Evolutionary conservation across 2,329 filamentous ascomycete species (phyloP), one percentile per base, ranked within the genome.

Genomic region (Plectosphaerella sp.): DNA sequence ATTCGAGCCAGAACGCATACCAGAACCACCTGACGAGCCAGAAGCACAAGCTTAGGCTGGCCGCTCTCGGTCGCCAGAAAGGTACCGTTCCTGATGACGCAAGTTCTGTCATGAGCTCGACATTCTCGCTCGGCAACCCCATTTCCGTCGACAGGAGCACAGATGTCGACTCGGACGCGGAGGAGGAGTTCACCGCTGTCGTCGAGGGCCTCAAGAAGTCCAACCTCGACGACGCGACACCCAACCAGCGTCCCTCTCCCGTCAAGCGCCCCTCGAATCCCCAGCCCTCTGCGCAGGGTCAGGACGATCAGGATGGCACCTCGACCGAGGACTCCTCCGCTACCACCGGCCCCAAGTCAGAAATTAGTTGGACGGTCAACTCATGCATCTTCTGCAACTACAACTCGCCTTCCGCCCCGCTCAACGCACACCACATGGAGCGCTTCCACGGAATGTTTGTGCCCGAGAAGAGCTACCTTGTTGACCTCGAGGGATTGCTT

Each of bases 1-100:
- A 96, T 71, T 97, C 87, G 76, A 97, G 92, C 72, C 90, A 97
- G 66, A 97, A 97, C 72, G 93, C 94, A 35, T 97, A 88, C 71
- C 84, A 87, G 65, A 99, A 97, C 71, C 94, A 99, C 66, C 69
- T 97, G 52, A 86, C 85, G 54, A 97, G 92, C 72, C 86, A 90
- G 61, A 96, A 96, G 71, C 94, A 99, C 72, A 90, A 86, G 70
- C 86, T 85, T 61, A 78, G 87, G 53, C 76, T 81, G 33, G 76
- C 77, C 42, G 62, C 71, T 45, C 67, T 68, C 22, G 64, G 67
- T 35, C 58, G 64, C 49, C 68, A 68, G 49, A 60, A 65, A 50
- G 58, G 56, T 28, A 66, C 64, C 50, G 72, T 72, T 18, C 70
- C 73, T 48, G 79, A 82, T 58, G 88, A 92, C 64, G 82, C 84